Percentiles rank a stretch among this genome's conserved stretches.
phyloP scores from a whole-genome alignment of 495 filamentous ascomycete genomes.

The Filosporella fistucella region DNA sequence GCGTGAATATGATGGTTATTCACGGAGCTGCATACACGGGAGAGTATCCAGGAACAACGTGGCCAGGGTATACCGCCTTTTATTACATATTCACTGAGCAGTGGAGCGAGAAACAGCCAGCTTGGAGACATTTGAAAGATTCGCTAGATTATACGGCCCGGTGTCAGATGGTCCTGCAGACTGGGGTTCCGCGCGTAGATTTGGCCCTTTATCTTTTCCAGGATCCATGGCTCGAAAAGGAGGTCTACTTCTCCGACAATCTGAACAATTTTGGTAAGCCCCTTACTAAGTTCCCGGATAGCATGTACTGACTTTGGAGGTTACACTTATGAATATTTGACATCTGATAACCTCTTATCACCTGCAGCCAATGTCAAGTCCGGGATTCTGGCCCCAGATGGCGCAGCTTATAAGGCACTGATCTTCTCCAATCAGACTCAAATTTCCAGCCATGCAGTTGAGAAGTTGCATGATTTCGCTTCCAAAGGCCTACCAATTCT shows the following conservation, averaged over 20 bases:
- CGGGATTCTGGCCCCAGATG: constrained; percentile 32
- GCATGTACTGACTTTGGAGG: constrained; percentile 22
- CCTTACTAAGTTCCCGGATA: not conserved
- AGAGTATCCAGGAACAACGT: constrained; percentile 20
- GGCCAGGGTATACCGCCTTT: constrained; percentile 45
- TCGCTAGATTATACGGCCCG: constrained; percentile 36
- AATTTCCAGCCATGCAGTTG: constrained; percentile 32
- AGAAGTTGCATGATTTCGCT: constrained; percentile 34
- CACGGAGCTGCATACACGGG: constrained; percentile 42
- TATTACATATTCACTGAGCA: constrained; percentile 37
- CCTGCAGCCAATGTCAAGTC: constrained; percentile 29
- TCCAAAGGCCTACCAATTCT: constrained; percentile 37
- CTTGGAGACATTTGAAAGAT: constrained; percentile 37
- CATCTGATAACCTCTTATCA: constrained; percentile 40
- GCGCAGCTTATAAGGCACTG: constrained; percentile 39
- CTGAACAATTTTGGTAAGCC: constrained; percentile 18
- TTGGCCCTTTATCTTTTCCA: constrained; percentile 33
- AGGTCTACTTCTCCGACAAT: constrained; percentile 5
- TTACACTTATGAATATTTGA: constrained; percentile 45
- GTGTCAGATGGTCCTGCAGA: constrained; percentile 32
- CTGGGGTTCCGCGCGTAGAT: constrained; percentile 37
- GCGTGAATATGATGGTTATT: constrained; percentile 40
- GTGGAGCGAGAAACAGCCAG: constrained; percentile 37
- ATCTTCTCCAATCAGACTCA: constrained; percentile 32
- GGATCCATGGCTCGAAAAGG: constrained; percentile 13